Evolutionary conservation across 2,329 filamentous ascomycete species (phyloP).

Genomic region (Aspergillus sp.): DNA sequence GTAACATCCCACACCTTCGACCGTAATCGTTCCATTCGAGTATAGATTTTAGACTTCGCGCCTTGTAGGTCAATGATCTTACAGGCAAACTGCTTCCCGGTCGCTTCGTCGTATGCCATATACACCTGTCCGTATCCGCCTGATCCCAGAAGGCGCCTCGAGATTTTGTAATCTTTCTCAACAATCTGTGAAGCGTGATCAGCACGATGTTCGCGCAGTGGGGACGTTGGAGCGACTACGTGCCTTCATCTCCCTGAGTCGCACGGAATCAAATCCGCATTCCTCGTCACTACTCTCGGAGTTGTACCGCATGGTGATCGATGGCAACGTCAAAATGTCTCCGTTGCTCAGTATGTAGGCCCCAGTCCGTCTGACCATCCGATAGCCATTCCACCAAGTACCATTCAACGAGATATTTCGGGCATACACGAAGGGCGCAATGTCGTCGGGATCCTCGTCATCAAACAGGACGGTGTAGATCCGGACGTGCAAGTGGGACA

Average conservation of each 20-base stretch:
- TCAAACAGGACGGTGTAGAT: conserved; percentile 45
- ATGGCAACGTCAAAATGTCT: conserved; percentile 33
- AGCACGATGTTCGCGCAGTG: not conserved
- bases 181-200: conserved; percentile 27
- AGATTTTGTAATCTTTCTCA: conserved; percentile 33
- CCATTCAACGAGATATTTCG: conserved; percentile 44
- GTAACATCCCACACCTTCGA: conserved; percentile 11
- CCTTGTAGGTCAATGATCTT: conserved; percentile 42
- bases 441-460: conserved; percentile 30
- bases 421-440: conserved; percentile 44
- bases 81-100: conserved; percentile 42
- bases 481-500: conserved; percentile 43
- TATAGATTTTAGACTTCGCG: conserved; percentile 14
- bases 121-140: conserved; percentile 43
- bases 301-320: conserved; percentile 17
- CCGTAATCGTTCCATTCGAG: conserved; percentile 3
- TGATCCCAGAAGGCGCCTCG: conserved; percentile 39
- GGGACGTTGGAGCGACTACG: not conserved
- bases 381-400: conserved; percentile 37
- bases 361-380: conserved; percentile 31
- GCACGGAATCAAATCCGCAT: conserved; percentile 18
- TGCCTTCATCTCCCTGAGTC: conserved; percentile 38
- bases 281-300: conserved; percentile 7
- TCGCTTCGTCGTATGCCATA: conserved; percentile 37
- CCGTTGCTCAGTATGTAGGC: conserved; percentile 38